Conservation (phyloP, 306 rosid species). For the Vigna nakashimae region DNA sequence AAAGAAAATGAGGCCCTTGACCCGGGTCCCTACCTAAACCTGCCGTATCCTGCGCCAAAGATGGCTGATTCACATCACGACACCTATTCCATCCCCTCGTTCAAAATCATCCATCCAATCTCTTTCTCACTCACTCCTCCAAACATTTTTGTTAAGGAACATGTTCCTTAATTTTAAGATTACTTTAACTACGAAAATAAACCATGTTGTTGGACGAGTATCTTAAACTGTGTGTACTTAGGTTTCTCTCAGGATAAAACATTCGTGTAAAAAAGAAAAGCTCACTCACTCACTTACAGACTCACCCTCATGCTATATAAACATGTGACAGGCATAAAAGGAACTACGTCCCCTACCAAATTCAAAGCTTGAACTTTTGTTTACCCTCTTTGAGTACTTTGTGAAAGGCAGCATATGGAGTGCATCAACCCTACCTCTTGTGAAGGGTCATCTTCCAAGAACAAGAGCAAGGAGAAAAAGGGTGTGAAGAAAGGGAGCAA, state of each 20-base stretch:
- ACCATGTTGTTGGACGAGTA: no score
- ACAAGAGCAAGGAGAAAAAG: slow-evolving; percentile 42
- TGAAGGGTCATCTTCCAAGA: slow-evolving; percentile 50
- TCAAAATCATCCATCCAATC: slow-evolving; percentile 44
- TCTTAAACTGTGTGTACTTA: no score
- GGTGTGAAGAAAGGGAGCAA: slow-evolving; percentile 44
- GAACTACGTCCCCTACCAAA: neutral
- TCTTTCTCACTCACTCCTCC: slow-evolving; percentile 25
- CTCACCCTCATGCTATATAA: slow-evolving; percentile 40
- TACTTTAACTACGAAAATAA: no score
- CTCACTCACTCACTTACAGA: neutral
- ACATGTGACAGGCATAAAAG: neutral
- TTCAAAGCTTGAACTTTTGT: slow-evolving; percentile 23
- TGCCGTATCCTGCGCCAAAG: slow-evolving; percentile 85
- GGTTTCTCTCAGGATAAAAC: no score
- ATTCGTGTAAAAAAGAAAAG: no score
- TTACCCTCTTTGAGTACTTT: slow-evolving; percentile 8
- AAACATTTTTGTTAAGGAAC: no score
- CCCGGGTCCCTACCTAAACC: slow-evolving; percentile 59
- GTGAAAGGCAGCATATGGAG: slow-evolving; percentile 54
- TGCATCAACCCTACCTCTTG: slow-evolving; percentile 47
- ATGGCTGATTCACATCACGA: slow-evolving; percentile 75
- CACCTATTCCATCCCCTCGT: slow-evolving; percentile 43
- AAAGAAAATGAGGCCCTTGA: slow-evolving; percentile 38
- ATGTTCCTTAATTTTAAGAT: no score